phyloP scores from a whole-genome alignment of 1,139 yeast species.

The Suhomyces yuchorum region DNA sequence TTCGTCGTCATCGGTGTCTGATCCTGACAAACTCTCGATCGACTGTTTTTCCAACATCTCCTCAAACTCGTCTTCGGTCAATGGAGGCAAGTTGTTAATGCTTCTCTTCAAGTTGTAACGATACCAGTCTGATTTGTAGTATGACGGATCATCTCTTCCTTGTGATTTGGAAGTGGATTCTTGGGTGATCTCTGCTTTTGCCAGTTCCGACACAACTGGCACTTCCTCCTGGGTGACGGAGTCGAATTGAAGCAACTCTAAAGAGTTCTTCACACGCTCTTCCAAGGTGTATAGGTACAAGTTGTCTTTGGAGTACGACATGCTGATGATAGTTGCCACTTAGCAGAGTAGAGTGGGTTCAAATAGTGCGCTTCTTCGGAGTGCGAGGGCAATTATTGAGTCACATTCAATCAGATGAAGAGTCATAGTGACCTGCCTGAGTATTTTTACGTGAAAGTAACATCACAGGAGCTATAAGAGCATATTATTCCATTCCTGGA shows the following conservation, averaged over 20 bases:
- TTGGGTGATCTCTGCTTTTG: neutral
- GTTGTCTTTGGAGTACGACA: conserved; percentile 31
- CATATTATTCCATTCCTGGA: no score
- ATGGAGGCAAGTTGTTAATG: conserved; percentile 45
- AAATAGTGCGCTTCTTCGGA: neutral
- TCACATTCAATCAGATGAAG: neutral
- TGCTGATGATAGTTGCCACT: neutral
- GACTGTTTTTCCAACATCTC: conserved; percentile 52
- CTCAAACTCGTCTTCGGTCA: conserved; percentile 64
- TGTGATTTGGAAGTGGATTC: neutral
- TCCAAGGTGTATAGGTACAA: conserved; percentile 58
- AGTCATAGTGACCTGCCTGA: neutral
- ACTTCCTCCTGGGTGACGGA: conserved; percentile 38
- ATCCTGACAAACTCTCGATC: conserved; percentile 62
- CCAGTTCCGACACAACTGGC: neutral
- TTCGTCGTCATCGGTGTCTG: conserved; percentile 41
- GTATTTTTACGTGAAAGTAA: no score
- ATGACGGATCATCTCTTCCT: conserved; percentile 11
- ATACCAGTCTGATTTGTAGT: conserved; percentile 64
- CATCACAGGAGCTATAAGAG: no score
- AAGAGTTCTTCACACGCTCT: conserved; percentile 42
- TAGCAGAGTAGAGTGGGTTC: neutral
- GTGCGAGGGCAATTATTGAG: conserved; percentile 3
- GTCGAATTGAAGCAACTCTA: conserved; percentile 62
- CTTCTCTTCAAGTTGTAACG: conserved; percentile 61